Conservation (phyloP, 2,329 filamentous ascomycete species). For the Fusarium pseudocircinatum region DNA sequence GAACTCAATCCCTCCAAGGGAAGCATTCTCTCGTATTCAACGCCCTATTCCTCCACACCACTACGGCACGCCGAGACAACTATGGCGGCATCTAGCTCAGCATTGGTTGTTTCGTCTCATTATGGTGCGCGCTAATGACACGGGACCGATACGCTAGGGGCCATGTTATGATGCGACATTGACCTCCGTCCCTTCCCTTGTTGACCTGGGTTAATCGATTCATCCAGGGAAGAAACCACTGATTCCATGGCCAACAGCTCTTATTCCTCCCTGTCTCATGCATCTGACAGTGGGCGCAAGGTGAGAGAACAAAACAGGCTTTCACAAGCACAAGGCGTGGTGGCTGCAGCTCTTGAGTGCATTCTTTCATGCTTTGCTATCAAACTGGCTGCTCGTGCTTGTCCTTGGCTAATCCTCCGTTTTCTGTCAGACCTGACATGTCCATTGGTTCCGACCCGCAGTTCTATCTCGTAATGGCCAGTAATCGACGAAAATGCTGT, state of each 20-base stretch:
- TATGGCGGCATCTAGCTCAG: conserved; percentile 18
- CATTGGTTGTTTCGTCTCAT: conserved; percentile 24
- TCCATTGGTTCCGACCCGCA: conserved; percentile 31
- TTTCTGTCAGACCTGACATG: conserved; percentile 14
- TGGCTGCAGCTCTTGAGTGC: conserved; percentile 30
- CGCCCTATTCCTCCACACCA: conserved; percentile 31
- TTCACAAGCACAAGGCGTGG: conserved; percentile 30
- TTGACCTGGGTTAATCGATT: not conserved
- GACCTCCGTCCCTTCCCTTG: conserved; percentile 2
- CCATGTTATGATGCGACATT: conserved; percentile 5
- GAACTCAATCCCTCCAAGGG: conserved; percentile 18
- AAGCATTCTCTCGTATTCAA: conserved; percentile 43
- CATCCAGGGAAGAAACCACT: conserved; percentile 17
- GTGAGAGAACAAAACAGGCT: conserved; percentile 32
- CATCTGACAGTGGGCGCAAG: not conserved
- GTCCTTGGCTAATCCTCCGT: conserved; percentile 21
- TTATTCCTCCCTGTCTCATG: not conserved
- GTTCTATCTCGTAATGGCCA: conserved; percentile 23
- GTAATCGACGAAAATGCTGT: conserved; percentile 33
- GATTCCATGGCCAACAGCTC: not conserved
- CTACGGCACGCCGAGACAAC: conserved; percentile 13
- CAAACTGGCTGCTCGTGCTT: not conserved
- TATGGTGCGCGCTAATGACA: conserved; percentile 26
- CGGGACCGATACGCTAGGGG: conserved; percentile 30
- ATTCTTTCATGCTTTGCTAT: conserved; percentile 31